Percentiles rank a stretch among this genome's conserved stretches.
These are phyloP conservation scores for Massariosphaeria phaeospora DNA, from an alignment of 495 filamentous ascomycete species.

Conservation along the genomic window DNA sequence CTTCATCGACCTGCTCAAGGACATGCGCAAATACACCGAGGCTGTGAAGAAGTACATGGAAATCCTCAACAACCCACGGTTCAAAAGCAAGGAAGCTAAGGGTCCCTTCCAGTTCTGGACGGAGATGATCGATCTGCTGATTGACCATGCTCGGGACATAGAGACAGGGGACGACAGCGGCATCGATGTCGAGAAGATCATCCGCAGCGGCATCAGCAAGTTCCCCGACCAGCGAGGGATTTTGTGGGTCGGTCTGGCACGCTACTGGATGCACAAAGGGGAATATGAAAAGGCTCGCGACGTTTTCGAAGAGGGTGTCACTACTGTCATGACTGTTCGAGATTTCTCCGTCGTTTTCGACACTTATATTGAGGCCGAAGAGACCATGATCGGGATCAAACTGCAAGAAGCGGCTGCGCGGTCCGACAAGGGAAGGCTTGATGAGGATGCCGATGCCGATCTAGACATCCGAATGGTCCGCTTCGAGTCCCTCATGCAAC, in stretches of 20 bases:
- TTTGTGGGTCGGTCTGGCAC: conserved; percentile 92
- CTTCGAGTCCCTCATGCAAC: conserved; percentile 97
- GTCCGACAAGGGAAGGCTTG: conserved; percentile 71
- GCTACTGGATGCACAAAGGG: conserved; percentile 92
- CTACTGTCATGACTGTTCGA: conserved; percentile 97
- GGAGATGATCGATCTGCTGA: conserved; percentile 96
- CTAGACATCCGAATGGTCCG: conserved; percentile 96
- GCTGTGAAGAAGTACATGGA: conserved; percentile 91
- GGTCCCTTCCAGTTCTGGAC: conserved; percentile 96
- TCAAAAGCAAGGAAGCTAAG: conserved; percentile 88
- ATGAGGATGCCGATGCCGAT: conserved; percentile 89
- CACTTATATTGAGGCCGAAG: conserved; percentile 93
- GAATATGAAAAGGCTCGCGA: conserved; percentile 90
- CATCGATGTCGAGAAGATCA: conserved; percentile 89
- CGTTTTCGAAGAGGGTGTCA: conserved; percentile 94
- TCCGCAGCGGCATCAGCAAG: conserved; percentile 85
- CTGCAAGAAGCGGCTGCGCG: conserved; percentile 83
- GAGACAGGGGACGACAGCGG: conserved; percentile 71
- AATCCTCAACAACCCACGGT: conserved; percentile 85
- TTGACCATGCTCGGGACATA: conserved; percentile 81
- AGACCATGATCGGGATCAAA: conserved; percentile 83
- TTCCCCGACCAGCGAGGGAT: conserved; percentile 95
- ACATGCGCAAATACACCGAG: conserved; percentile 81
- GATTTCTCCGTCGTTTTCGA: conserved; percentile 98
- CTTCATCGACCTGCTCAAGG: conserved; percentile 80